phyloP scores from a whole-genome alignment of 2,329 filamentous ascomycete genomes.

The Colletotrichum liriopes region DNA sequence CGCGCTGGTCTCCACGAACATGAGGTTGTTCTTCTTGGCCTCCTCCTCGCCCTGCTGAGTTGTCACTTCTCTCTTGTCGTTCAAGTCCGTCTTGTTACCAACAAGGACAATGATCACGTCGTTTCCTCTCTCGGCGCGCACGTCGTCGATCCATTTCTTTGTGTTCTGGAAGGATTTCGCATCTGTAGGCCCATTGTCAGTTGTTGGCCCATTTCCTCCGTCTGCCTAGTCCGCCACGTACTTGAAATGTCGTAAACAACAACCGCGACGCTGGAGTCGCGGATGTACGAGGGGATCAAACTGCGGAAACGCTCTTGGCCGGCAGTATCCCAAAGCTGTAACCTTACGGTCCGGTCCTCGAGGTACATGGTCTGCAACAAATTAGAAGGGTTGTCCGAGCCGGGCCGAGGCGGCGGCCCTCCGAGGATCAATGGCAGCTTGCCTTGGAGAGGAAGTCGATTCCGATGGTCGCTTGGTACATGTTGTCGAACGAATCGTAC shows the following conservation, averaged over 20 bases:
- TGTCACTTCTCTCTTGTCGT: constrained; percentile 98
- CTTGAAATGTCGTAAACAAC: constrained; percentile 99
- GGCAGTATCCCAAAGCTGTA: constrained; percentile 98
- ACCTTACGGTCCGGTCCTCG: constrained; percentile 95
- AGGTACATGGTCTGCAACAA: constrained; percentile 92
- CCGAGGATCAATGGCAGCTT: constrained; percentile 49
- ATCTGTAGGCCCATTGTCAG: constrained; percentile 62
- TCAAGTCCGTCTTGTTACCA: constrained; percentile 99
- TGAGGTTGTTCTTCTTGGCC: constrained; percentile 96
- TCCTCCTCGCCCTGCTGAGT: constrained; percentile 97
- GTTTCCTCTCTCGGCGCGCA: constrained; percentile 94
- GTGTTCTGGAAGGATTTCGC: constrained; percentile 99
- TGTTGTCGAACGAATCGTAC: constrained; percentile 99
- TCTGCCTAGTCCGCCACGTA: constrained; percentile 54
- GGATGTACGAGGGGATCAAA: constrained; percentile 97
- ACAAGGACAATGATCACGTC: constrained; percentile 99
- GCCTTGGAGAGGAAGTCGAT: constrained; percentile 99
- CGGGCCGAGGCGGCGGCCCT: not conserved
- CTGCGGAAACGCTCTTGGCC: constrained; percentile 98
- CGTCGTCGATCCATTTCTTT: constrained; percentile 99
- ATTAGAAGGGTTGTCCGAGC: constrained; percentile 9
- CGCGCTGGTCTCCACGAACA: constrained; percentile 99
- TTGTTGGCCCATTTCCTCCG: not conserved
- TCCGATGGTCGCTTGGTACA: constrained; percentile 99
- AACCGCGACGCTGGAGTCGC: constrained; percentile 96